Percentiles rank a stretch among this genome's conserved stretches.
phyloP scores from a whole-genome alignment of 2,329 filamentous ascomycete genomes.

The Penicillium sp. region DNA sequence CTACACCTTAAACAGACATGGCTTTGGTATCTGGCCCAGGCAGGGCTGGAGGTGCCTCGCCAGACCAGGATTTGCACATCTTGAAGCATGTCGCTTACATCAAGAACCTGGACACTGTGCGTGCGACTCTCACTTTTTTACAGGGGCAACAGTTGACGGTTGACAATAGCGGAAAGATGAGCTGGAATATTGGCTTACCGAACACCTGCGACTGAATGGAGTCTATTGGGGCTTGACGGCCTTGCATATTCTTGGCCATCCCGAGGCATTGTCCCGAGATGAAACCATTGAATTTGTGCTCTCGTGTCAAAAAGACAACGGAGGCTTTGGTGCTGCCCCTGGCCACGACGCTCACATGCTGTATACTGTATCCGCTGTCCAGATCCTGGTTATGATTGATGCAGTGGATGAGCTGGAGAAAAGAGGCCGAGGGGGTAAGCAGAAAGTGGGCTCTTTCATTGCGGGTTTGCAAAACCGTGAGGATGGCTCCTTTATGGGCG shows the following conservation, averaged over 20 bases:
- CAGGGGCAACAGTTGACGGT: slow-evolving; percentile 28
- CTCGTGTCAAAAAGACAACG: slow-evolving; percentile 84
- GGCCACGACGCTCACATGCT: slow-evolving; percentile 95
- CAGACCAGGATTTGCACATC: slow-evolving; percentile 54
- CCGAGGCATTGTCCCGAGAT: slow-evolving; percentile 76
- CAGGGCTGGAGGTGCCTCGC: slow-evolving; percentile 47
- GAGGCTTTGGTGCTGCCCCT: slow-evolving; percentile 91
- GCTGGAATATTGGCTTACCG: slow-evolving; percentile 96
- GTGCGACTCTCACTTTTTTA: slow-evolving; percentile 35
- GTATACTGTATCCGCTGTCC: slow-evolving; percentile 91
- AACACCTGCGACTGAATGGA: slow-evolving; percentile 92
- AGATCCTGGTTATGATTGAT: slow-evolving; percentile 85
- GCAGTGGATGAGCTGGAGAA: slow-evolving; percentile 80
- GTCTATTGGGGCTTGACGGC: slow-evolving; percentile 95
- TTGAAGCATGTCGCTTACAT: slow-evolving; percentile 87
- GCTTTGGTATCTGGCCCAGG: slow-evolving; percentile 62
- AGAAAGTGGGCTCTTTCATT: slow-evolving; percentile 77
- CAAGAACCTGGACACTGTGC: slow-evolving; percentile 81
- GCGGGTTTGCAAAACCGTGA: slow-evolving; percentile 75
- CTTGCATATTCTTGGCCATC: slow-evolving; percentile 77
- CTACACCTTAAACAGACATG: slow-evolving; percentile 42
- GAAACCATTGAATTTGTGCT: slow-evolving; percentile 91
- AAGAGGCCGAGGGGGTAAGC: slow-evolving; percentile 65
- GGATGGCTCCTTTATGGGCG: slow-evolving; percentile 86
- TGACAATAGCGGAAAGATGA: slow-evolving; percentile 76